These are phyloP conservation scores for Ophiocordyceps camponoti-rufipedis DNA, from an alignment of 2,329 filamentous ascomycete species.

Conservation along the genomic window DNA sequence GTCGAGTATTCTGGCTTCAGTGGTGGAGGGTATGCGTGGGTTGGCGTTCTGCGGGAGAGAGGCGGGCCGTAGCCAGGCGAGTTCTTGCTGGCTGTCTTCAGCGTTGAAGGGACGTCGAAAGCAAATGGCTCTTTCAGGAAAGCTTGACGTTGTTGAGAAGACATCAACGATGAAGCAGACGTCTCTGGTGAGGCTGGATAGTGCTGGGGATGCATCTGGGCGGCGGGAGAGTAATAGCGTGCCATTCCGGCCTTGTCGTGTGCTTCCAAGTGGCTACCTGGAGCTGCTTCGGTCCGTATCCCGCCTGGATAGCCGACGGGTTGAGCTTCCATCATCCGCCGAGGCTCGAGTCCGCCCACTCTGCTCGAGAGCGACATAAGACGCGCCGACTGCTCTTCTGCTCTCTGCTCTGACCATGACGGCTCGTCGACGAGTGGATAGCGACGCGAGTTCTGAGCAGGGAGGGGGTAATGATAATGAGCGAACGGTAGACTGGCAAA, in stretches of 20 bases:
- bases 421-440: neutral
- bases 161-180: neutral
- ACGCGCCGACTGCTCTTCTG: neutral
- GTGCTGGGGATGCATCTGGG: neutral
- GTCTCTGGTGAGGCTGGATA: neutral
- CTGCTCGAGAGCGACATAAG: neutral
- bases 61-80: neutral
- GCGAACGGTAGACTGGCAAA: neutral
- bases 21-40: neutral
- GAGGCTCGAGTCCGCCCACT: neutral
- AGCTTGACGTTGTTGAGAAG: neutral
- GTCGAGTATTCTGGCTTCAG: neutral
- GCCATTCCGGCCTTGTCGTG: neutral
- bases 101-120: neutral
- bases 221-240: neutral
- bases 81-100: neutral
- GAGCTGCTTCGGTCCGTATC: neutral
- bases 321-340: neutral
- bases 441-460: neutral
- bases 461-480: neutral
- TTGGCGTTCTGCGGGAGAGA: too few relatives aligned
- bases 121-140: neutral
- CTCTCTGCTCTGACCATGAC: neutral
- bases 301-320: neutral
- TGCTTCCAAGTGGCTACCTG: neutral